Conservation (phyloP, 2,329 filamentous ascomycete species). For the Aspergillus brunneoviolaceus region DNA sequence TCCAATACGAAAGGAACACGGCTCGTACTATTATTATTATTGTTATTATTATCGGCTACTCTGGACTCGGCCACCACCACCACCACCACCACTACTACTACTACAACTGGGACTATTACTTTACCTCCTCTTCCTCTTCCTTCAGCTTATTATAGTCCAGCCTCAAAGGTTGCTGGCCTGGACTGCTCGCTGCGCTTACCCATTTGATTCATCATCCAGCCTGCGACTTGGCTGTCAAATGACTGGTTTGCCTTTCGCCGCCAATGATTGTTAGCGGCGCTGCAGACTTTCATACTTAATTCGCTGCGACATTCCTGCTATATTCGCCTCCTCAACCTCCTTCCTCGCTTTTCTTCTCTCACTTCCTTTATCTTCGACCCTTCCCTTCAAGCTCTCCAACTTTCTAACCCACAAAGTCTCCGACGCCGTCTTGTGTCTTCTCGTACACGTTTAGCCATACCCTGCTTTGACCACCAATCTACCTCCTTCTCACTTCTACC, state of each 20-base stretch:
- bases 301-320: conserved; percentile 18
- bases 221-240: conserved; percentile 14
- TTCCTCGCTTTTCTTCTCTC: conserved; percentile 15
- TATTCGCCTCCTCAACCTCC: conserved; percentile 18
- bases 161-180: conserved; percentile 8
- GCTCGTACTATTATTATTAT: background rate
- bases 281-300: conserved; percentile 22
- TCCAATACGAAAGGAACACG: background rate
- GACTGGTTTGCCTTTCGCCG: conserved; percentile 12
- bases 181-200: conserved; percentile 12
- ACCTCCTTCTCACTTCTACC: conserved; percentile 4
- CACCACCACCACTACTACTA: background rate
- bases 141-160: conserved; percentile 16
- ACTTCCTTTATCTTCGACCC: background rate
- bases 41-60: background rate
- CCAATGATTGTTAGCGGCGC: conserved; percentile 14
- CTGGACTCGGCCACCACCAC: background rate
- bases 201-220: conserved; percentile 20
- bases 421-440: background rate
- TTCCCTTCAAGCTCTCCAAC: background rate
- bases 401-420: background rate
- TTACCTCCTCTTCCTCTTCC: background rate
- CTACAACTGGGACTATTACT: too few relatives aligned
- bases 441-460: background rate
- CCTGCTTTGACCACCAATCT: background rate